Evolutionary conservation across 1,284 basidiomycete species (phyloP).

Genomic region (Mycena citricolor): DNA sequence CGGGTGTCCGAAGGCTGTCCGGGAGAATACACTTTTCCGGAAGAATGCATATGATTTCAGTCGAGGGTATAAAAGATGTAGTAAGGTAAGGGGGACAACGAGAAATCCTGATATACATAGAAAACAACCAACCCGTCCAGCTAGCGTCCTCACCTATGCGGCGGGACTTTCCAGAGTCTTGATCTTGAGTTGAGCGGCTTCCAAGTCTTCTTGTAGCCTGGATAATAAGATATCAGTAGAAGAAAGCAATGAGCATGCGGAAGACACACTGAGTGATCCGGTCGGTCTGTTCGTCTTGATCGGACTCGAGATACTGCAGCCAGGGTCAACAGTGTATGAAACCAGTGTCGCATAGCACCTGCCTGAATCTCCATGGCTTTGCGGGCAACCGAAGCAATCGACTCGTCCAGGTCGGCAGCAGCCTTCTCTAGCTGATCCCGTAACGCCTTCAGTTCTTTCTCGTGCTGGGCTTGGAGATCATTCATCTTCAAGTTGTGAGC

Average conservation of each 20-base stretch:
- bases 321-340: too few relatives aligned
- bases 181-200: conserved; percentile 43
- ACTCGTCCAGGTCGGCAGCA: conserved; percentile 51
- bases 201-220: conserved; percentile 69
- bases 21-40: too few relatives aligned
- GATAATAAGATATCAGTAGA: conserved; percentile 23
- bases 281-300: conserved; percentile 72
- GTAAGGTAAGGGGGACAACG: too few relatives aligned
- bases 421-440: conserved; percentile 64
- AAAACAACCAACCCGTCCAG: too few relatives aligned
- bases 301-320: conserved; percentile 73
- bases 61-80: conserved; percentile 12
- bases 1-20: too few relatives aligned
- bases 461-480: conserved; percentile 73
- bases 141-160: too few relatives aligned
- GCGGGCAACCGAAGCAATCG: conserved; percentile 59
- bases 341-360: too few relatives aligned
- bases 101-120: too few relatives aligned
- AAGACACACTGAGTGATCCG: conserved; percentile 73
- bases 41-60: too few relatives aligned
- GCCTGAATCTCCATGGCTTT: conserved; percentile 80
- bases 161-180: conserved; percentile 21
- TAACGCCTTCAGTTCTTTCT: conserved; percentile 56
- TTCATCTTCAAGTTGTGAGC: conserved; percentile 80
- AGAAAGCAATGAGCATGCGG: conserved; percentile 14